Evolutionary conservation across 2,329 filamentous ascomycete genomes (phyloP), one percentile per base, ranked within the genome.

Genomic region (Xenosphaeropsis pyriputrescens): DNA sequence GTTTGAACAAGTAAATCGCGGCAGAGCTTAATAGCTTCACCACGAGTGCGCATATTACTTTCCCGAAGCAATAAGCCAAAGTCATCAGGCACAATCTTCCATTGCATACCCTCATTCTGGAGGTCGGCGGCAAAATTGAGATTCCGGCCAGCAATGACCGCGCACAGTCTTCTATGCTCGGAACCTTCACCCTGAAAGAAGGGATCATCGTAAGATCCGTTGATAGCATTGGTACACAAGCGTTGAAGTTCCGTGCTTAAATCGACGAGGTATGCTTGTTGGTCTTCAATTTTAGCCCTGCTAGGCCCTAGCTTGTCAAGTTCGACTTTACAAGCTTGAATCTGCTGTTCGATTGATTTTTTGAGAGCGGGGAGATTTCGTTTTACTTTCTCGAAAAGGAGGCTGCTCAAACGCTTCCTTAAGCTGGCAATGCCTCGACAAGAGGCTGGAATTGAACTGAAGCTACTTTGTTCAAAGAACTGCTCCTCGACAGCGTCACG

Each of bases 171-270:
- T 29, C 35, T 40, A 18, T 41, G 37, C 16, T 35, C 37, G 18
- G 18, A 37, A 9, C 37, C 30, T 22, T 43, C 30, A 12, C 35
- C 15, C 3, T 19, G 39, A 26, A 45, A 43, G 12, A 45, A 45
- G n/a, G 4, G 13, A 35, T 43, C 33, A 19, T 57, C 51, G 29
- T 61, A 59, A 34, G 53, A 42, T 1, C 57, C 57, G 9, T 54
- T 39, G 0, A 56, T 42, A 2, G 46, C 53, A 7, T 50, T 49
- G 29, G 49, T 54, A 35, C 50, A 58, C 5, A 56, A 36, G 4
- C 51, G 40, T 12, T 51, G 48, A 26, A 44, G 54, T 1, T 50
- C 43, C 2, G 52, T 22, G 31, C 54, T 57, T 6, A 59, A 36
- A 16, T 50, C 36, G 0, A 45, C 29, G 2, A 58, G 37, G 31